Conservation (phyloP, 306 rosid species). For the Pterocarpus macrocarpus region DNA sequence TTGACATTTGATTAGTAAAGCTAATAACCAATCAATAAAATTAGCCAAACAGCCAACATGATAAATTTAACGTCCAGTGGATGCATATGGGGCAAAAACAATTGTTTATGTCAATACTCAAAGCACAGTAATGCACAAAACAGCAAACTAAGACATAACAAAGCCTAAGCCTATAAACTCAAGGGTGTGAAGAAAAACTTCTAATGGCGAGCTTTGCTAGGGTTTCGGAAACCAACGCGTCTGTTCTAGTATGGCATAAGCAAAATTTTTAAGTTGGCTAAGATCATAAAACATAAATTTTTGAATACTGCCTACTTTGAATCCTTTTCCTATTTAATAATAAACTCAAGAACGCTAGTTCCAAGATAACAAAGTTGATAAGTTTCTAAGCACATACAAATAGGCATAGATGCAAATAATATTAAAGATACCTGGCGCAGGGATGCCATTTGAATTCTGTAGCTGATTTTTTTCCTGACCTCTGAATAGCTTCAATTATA, state of each 20-base stretch:
- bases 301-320: background rate
- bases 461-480: constrained; percentile 99
- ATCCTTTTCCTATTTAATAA: background rate
- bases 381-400: constrained; percentile 19
- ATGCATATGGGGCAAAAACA: background rate
- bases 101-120: constrained; percentile 26
- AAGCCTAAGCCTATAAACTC: no score
- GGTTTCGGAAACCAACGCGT: background rate
- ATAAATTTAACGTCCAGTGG: background rate
- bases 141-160: no score
- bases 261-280: no score
- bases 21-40: background rate
- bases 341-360: background rate
- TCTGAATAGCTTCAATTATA: constrained; percentile 99
- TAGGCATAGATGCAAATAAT: constrained; percentile 22
- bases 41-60: background rate
- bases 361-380: background rate
- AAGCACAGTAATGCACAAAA: constrained; percentile 18
- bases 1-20: no score
- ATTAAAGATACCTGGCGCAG: constrained; percentile 77
- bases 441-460: constrained; percentile 95
- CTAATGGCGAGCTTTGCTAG: no score
- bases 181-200: no score
- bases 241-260: background rate
- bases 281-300: background rate